Base-by-base conservation (phyloP, 2,329 filamentous ascomycete species). In the Elsinoe ampelina region DNA sequence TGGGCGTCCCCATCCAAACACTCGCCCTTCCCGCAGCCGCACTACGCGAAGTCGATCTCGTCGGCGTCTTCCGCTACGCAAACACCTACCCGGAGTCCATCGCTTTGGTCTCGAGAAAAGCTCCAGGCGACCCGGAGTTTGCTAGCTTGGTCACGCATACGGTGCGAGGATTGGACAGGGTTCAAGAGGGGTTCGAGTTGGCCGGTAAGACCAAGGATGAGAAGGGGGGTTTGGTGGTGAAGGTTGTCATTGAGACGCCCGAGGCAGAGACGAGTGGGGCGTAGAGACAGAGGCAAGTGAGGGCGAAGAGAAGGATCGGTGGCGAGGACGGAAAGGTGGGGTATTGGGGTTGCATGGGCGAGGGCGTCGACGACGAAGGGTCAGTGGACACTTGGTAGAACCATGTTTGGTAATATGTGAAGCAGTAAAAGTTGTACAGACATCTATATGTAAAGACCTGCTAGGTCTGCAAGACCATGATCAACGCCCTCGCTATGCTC, bases 1-100 rank as follows among this genome's bases (percentile, higher is more conserved):
- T 90, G 86, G 87, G 87, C 36, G 86, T 81, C 4, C 86, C 86
- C 0, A 80, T 89, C 54, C 85, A 89, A 68, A 89, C 85, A 0
- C 75, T 90, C 1, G 86, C 86, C 1, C 74, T 91, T 45, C 86
- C 83, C 6, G 83, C 84, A 4, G 86, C 86, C 2, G 84, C 86
- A 38, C 74, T 89, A 26, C 80, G 85, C 36, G 87, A 91, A 71
- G 83, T 90, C 42, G 86, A 90, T 66, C 84, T 90, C 32, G 72
- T 89, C n/a, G 86, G 86, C 34, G 83, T 89, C 30, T 89, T 90
- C 72, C 79, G 86, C 48, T 90, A 90, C 63, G 84, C 84, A 17
- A 87, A 89, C 68, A 87, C 85, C 0, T 90, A 89, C 65, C 76
- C 80, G 3, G 84, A 81, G 0, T 86, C 85, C n/a, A 85, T 90